phyloP scores from a whole-genome alignment of 768 basidiomycete genomes.

The Lanmaoa rubissima region DNA sequence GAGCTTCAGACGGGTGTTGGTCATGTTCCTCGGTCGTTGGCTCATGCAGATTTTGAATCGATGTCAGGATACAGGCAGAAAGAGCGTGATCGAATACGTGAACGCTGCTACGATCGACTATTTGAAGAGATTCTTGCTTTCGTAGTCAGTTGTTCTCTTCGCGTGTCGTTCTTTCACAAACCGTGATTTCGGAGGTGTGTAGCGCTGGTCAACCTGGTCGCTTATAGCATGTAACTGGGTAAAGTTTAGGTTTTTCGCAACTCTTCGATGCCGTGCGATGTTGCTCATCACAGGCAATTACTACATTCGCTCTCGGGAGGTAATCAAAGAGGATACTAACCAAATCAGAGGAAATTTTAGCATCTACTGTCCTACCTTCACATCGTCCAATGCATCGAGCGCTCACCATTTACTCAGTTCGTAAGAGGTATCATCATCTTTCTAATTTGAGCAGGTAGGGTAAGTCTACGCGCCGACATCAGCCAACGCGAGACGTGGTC shows the following conservation, averaged over 20 bases:
- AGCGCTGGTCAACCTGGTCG: neutral
- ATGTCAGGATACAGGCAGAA: slow-evolving; percentile 40
- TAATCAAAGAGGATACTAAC: no score
- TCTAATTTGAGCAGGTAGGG: no score
- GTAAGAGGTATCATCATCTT: neutral
- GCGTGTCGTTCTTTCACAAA: neutral
- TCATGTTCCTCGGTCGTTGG: neutral
- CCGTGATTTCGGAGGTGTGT: neutral
- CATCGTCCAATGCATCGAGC: neutral
- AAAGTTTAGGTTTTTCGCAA: neutral
- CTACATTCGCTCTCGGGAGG: neutral
- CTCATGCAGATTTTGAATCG: slow-evolving; percentile 2
- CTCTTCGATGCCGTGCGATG: neutral
- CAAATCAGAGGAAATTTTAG: neutral
- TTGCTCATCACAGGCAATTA: no score
- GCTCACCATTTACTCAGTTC: neutral
- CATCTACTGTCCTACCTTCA: neutral
- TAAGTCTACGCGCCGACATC: neutral
- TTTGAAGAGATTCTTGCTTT: slow-evolving; percentile 35
- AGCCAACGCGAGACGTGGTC: neutral
- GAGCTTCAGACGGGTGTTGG: slow-evolving; percentile 5
- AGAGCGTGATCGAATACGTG: slow-evolving; percentile 42
- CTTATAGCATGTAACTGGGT: neutral
- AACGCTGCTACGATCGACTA: slow-evolving; percentile 40
- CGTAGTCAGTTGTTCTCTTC: slow-evolving; percentile 10